A percentile compares a stretch with the other conserved stretches of the same genome.
Conservation (phyloP, 805 yeast species). For the Kregervanrija delftensis region DNA sequence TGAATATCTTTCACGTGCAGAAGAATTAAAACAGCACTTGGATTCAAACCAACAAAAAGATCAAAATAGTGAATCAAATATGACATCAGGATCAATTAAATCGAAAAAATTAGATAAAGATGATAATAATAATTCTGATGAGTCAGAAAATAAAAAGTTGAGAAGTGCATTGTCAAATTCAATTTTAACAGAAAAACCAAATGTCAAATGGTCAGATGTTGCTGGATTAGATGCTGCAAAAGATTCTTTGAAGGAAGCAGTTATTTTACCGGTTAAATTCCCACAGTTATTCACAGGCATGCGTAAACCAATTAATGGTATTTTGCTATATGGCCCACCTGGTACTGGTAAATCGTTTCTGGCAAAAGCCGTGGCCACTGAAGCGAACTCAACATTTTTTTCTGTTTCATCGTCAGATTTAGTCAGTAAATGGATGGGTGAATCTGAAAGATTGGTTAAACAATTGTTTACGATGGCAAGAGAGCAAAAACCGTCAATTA, state of each 20-base stretch:
- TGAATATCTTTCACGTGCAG: constrained; percentile 89
- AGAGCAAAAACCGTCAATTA: constrained; percentile 91
- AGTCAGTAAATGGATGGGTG: constrained; percentile 99
- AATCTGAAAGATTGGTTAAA: constrained; percentile 90
- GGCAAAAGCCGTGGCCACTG: constrained; percentile 98
- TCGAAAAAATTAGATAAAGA: constrained; percentile 42
- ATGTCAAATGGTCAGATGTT: constrained; percentile 89
- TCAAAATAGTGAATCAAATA: constrained; percentile 44
- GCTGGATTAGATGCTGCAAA: constrained; percentile 96
- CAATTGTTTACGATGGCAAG: constrained; percentile 94
- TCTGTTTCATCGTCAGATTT: constrained; percentile 94
- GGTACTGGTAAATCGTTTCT: constrained; percentile 97
- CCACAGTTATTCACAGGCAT: constrained; percentile 95
- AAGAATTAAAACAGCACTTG: constrained; percentile 82
- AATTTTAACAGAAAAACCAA: constrained; percentile 84
- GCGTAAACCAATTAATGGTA: constrained; percentile 88
- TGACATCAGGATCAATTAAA: constrained; percentile 52
- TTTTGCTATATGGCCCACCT: constrained; percentile 84
- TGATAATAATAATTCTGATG: constrained; percentile 50
- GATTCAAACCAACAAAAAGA: constrained; percentile 48
- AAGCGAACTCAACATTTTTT: constrained; percentile 94
- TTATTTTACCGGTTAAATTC: constrained; percentile 89
- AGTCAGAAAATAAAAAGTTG: constrained; percentile 79
- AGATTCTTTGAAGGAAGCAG: constrained; percentile 96
- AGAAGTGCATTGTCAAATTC: constrained; percentile 91